A percentile compares a stretch with the other conserved stretches of the same genome.
Evolutionary conservation across 371 early-diverging fungal species (phyloP).

Genomic region (Apophysomyces sp.): DNA sequence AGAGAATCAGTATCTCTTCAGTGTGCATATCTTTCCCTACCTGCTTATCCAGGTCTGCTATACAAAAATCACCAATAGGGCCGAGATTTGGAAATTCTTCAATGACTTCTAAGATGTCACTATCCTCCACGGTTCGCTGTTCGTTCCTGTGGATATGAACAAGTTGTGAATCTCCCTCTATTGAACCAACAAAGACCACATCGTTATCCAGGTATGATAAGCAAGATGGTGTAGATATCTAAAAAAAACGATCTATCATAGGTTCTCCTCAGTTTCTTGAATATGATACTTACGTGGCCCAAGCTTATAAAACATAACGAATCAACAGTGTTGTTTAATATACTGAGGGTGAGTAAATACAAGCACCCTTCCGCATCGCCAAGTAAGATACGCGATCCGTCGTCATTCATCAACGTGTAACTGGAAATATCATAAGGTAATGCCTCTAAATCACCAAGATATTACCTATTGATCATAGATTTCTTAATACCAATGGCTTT

Average conservation of each 20-base stretch:
- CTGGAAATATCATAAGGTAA: slow-evolving; percentile 20
- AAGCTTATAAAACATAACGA: slow-evolving; percentile 25
- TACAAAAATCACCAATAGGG: slow-evolving; percentile 85
- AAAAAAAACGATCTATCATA: not conserved
- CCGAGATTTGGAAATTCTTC: slow-evolving; percentile 77
- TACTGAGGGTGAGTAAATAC: slow-evolving; percentile 42
- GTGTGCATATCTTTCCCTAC: slow-evolving; percentile 17
- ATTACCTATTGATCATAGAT: slow-evolving; percentile 44
- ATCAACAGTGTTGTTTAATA: slow-evolving; percentile 19
- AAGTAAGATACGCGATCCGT: slow-evolving; percentile 68
- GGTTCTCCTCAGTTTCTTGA: not conserved
- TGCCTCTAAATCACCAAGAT: not conserved
- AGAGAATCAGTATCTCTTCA: not conserved
- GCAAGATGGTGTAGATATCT: slow-evolving; percentile 68
- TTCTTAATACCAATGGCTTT: slow-evolving; percentile 57
- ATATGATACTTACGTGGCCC: slow-evolving; percentile 17
- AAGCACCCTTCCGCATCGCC: slow-evolving; percentile 75
- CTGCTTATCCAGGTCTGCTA: slow-evolving; percentile 78
- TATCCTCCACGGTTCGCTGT: slow-evolving; percentile 24
- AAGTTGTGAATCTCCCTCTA: slow-evolving; percentile 83
- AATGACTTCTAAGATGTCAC: slow-evolving; percentile 40
- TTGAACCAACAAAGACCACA: slow-evolving; percentile 83
- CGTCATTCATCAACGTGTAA: slow-evolving; percentile 44
- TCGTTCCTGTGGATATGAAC: slow-evolving; percentile 38
- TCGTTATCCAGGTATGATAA: slow-evolving; percentile 76